These are phyloP conservation scores for Eudorina sp. DNA, from an alignment of 139 green algal genomes.

Conservation along the genomic window DNA sequence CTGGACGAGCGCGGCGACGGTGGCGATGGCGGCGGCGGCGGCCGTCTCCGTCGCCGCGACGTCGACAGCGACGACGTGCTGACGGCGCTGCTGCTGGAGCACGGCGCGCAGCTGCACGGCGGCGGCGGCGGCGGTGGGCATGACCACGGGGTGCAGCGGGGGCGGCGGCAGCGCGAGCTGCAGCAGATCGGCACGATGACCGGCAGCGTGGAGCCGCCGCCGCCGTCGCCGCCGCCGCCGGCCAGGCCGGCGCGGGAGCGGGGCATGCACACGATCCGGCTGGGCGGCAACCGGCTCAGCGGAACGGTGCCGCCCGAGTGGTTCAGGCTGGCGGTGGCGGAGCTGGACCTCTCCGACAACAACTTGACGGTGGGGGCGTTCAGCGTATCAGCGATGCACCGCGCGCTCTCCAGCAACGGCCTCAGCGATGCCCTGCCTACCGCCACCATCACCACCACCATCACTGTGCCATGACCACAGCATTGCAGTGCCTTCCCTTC, in stretches of 20 bases:
- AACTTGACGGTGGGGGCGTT: constrained; percentile 18
- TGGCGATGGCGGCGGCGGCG: not conserved
- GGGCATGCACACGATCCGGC: constrained; percentile 30
- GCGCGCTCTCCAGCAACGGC: too few species aligned
- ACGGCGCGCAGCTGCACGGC: not conserved
- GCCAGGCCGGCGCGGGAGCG: not conserved
- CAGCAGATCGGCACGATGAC: constrained; percentile 12
- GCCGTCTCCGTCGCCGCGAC: too few species aligned
- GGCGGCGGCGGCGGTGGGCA: not conserved
- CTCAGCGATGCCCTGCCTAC: too few species aligned
- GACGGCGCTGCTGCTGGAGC: not conserved
- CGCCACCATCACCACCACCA: too few species aligned
- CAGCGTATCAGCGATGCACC: too few species aligned
- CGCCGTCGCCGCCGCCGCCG: constrained; percentile 31
- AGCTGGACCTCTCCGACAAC: constrained; percentile 44
- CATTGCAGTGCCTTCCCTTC: too few species aligned
- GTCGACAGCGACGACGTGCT: not conserved
- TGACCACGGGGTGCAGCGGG: not conserved
- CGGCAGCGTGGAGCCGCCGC: not conserved
- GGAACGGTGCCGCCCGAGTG: not conserved
- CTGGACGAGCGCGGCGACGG: not conserved
- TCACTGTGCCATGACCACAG: too few species aligned
- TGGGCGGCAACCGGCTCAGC: constrained; percentile 29
- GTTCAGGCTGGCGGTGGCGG: constrained; percentile 4
- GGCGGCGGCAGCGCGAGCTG: not conserved